phyloP scores from a whole-genome alignment of 495 filamentous ascomycete genomes.

The Chlorociboria aeruginascens region DNA sequence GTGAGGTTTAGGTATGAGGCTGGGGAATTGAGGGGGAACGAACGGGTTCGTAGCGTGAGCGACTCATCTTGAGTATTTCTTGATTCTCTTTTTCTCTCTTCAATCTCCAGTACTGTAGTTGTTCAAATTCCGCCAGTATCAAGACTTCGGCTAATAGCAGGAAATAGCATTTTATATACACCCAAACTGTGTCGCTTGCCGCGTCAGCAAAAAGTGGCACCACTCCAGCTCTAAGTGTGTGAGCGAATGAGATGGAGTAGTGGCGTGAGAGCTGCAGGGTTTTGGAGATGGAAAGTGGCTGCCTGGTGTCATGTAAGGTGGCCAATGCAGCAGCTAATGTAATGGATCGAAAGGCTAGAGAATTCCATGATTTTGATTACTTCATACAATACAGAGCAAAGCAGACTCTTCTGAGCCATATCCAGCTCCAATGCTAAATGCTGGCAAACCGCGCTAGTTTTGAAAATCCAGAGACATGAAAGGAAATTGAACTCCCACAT shows the following conservation, averaged over 20 bases:
- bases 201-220: constrained; percentile 7
- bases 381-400: too few species aligned
- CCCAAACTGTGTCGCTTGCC: not conserved
- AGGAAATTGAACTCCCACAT: too few species aligned
- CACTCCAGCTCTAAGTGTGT: not conserved
- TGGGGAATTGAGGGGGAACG: not conserved
- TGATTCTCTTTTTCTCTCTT: not conserved
- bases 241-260: constrained; percentile 2
- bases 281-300: not conserved
- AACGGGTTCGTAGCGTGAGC: constrained; percentile 7
- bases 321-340: too few species aligned
- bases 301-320: too few species aligned
- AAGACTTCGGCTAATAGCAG: not conserved
- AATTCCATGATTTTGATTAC: too few species aligned
- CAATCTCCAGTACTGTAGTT: not conserved
- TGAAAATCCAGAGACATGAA: too few species aligned
- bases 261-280: not conserved
- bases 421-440: too few species aligned
- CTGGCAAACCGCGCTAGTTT: too few species aligned
- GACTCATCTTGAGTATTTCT: not conserved
- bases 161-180: not conserved
- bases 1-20: not conserved
- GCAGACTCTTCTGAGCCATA: too few species aligned
- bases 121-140: not conserved
- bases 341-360: too few species aligned